Base-by-base conservation (phyloP, 129 eudicot genomes). In the Logfia minima region DNA sequence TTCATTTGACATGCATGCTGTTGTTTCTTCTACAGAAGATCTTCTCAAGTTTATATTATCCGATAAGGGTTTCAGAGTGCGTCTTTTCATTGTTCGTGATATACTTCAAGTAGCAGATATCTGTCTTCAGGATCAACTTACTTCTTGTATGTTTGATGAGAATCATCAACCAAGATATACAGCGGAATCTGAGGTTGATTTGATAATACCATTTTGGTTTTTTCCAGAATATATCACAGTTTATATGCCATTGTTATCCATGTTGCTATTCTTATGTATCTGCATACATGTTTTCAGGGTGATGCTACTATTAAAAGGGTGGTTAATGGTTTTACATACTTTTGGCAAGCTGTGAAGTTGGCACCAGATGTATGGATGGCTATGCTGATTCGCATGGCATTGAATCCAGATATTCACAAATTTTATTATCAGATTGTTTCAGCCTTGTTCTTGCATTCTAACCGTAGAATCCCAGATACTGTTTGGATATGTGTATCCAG, bases 11-110 rank as follows among this genome's bases (percentile, higher is more conserved):
- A 91, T 91, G 88, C 89, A 82, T 34, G 85, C 97, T 28, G 98
- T 94, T 52, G 98, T 89, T 66, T 75, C 96, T 34, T 96, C 98
- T n/a, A 89, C 98, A 0, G 98, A 94, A 85, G 98, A 94, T 84
- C 90, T 94, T 66, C 72, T 94, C 29, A 79, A 83, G 29, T 94
- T 94, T 59, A 84, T 91, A 5, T 71, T 94, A 72, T 89, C 97
- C 14, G 92, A 91, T 9, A 91, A 89, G 84, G 98, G 97, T 52
- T 84, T 77, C 58, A 85, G 96, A 75, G 96, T 94, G n/a, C 98
- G 98, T 21, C 84, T 94, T 80, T 86, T 82, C 77, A 87, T 94
- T 59, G 64, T 89, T 24, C 88, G 90, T 56, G 98, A 94, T 79
- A 86, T 94, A 69, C 35, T 94, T 6, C 85, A 80, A 67, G 96